Percentiles rank a stretch among this genome's conserved stretches.
These are phyloP conservation scores for Pseudogymnoascus sp. DNA, from an alignment of 2,329 filamentous ascomycete genomes.

Conservation along the genomic window DNA sequence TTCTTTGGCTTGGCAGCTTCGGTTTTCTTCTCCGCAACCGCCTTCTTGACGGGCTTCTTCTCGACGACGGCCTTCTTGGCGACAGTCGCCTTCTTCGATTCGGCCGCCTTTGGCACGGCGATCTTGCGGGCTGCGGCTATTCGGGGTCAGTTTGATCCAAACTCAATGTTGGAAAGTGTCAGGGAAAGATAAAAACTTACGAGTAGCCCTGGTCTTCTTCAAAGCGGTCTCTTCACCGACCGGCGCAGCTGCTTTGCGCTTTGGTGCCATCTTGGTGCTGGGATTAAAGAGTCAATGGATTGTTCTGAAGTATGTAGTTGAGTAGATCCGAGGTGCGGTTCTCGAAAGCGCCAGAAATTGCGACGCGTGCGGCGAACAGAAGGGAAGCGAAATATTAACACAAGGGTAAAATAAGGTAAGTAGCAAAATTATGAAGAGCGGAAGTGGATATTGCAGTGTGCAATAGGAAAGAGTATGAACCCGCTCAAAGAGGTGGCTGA, in stretches of 20 bases:
- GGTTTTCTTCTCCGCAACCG: slow-evolving; percentile 21
- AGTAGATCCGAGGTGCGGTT: background rate
- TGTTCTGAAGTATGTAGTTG: slow-evolving; percentile 7
- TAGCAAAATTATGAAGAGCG: background rate
- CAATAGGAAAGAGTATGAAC: background rate
- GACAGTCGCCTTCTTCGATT: slow-evolving; percentile 18
- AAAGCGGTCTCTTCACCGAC: background rate
- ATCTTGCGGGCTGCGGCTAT: background rate
- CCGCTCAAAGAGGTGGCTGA: background rate
- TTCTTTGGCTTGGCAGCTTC: slow-evolving; percentile 14
- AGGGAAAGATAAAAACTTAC: background rate
- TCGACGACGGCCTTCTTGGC: slow-evolving; percentile 17
- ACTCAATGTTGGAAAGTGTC: background rate
- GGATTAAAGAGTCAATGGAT: slow-evolving; percentile 1
- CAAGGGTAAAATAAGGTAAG: background rate
- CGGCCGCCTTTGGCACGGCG: slow-evolving; percentile 11
- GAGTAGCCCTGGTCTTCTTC: background rate
- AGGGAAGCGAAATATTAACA: slow-evolving; percentile 1
- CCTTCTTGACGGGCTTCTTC: slow-evolving; percentile 20
- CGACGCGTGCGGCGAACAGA: background rate
- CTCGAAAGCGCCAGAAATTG: background rate
- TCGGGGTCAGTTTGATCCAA: background rate
- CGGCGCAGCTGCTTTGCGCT: background rate
- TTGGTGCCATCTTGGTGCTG: slow-evolving; percentile 6
- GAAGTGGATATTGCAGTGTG: background rate